These are phyloP conservation scores for Globomyces sp. DNA, from an alignment of 371 early-diverging fungal species.

Conservation along the genomic window DNA sequence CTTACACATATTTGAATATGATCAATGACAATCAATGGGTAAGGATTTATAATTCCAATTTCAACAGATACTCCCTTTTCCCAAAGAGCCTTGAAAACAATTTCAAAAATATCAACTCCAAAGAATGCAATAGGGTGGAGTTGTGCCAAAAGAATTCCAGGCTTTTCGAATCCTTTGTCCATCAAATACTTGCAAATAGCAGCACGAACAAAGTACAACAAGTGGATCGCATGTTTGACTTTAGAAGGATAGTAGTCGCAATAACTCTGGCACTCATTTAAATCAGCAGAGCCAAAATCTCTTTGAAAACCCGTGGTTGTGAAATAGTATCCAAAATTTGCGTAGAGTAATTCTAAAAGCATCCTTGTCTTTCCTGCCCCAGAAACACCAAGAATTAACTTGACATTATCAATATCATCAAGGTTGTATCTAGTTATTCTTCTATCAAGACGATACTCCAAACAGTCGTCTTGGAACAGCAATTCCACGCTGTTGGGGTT, in stretches of 20 bases:
- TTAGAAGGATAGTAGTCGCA: conserved; percentile 16
- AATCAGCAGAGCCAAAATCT: conserved; percentile 32
- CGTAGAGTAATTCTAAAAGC: conserved; percentile 28
- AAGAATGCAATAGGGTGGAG: conserved; percentile 31
- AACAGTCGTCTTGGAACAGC: conserved; percentile 24
- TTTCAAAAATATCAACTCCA: conserved; percentile 27
- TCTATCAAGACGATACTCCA: conserved; percentile 33
- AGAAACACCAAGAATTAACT: conserved; percentile 27
- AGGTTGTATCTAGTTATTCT: conserved; percentile 20
- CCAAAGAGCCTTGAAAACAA: conserved; percentile 18
- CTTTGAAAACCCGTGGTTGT: conserved; percentile 9
- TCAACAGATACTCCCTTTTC: conserved; percentile 11
- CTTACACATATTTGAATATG: conserved; percentile 23
- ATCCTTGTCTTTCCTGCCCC: conserved; percentile 35
- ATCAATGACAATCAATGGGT: conserved; percentile 27
- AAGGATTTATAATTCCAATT: conserved; percentile 4
- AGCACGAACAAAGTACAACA: conserved; percentile 34
- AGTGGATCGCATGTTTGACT: conserved; percentile 10
- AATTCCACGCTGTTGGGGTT: conserved; percentile 2
- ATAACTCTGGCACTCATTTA: conserved; percentile 12
- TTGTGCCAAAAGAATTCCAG: conserved; percentile 33
- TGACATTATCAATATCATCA: conserved; percentile 28
- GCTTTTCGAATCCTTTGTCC: conserved; percentile 21
- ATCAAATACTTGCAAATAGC: conserved; percentile 28
- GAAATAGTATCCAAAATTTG: conserved; percentile 33